Evolutionary conservation across 441 rosid genomes (phyloP).

Genomic region (Eutrema salsugineum): DNA sequence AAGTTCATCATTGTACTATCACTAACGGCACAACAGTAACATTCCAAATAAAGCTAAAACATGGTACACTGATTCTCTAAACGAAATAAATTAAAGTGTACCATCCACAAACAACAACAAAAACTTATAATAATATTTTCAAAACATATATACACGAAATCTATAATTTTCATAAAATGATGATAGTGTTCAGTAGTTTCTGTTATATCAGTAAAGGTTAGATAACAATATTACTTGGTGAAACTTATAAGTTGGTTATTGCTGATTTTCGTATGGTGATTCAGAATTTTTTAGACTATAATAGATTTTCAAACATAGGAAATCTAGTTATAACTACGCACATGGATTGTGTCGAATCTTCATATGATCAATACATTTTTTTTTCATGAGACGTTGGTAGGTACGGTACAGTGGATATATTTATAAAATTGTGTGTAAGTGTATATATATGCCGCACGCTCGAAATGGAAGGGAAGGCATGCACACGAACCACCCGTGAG

Average conservation of each 20-base stretch:
- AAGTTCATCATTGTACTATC: constrained; percentile 19
- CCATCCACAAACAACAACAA: background rate
- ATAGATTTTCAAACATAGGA: constrained; percentile 10
- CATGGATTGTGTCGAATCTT: constrained; percentile 9
- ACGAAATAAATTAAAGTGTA: background rate
- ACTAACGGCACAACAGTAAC: constrained; percentile 19
- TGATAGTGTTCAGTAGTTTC: background rate
- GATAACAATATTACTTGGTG: background rate
- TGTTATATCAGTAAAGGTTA: background rate
- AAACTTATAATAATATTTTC: background rate
- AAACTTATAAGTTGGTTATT: background rate
- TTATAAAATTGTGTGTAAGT: background rate
- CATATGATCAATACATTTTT: background rate
- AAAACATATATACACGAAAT: background rate
- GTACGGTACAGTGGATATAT: constrained; percentile 7
- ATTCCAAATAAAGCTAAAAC: constrained; percentile 17
- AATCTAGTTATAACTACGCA: constrained; percentile 17
- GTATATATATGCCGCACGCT: constrained; percentile 13
- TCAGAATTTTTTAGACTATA: background rate
- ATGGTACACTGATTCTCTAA: constrained; percentile 5
- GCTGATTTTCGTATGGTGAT: background rate
- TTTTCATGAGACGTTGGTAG: constrained; percentile 19
- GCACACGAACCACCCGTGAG: constrained; percentile 29
- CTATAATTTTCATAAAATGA: background rate
- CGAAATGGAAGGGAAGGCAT: constrained; percentile 2